Conservation (phyloP, 2,329 filamentous ascomycete genomes). For the Aspergillus aculeatinus region DNA sequence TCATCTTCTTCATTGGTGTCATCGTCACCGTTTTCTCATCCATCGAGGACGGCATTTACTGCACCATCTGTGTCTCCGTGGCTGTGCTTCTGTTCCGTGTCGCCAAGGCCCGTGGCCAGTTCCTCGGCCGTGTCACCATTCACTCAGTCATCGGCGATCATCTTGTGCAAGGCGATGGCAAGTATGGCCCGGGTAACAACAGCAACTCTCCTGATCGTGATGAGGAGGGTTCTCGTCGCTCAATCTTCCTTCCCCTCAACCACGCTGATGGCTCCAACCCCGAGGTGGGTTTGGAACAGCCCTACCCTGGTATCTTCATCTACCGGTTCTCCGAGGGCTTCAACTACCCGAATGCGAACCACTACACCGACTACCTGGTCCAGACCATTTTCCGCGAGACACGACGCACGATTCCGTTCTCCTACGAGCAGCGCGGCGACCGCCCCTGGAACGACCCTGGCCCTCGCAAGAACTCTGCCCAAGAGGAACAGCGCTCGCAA, state of each 20-base stretch:
- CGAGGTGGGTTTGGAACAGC: slow-evolving; percentile 71
- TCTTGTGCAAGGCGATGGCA: slow-evolving; percentile 62
- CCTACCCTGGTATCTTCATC: slow-evolving; percentile 91
- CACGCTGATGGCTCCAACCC: slow-evolving; percentile 92
- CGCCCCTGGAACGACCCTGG: slow-evolving; percentile 95
- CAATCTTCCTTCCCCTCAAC: slow-evolving; percentile 82
- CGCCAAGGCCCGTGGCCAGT: slow-evolving; percentile 76
- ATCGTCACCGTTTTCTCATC: slow-evolving; percentile 81
- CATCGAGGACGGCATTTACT: slow-evolving; percentile 92
- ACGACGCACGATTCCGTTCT: slow-evolving; percentile 69
- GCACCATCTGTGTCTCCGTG: slow-evolving; percentile 73
- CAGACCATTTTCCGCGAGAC: slow-evolving; percentile 68
- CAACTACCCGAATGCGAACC: slow-evolving; percentile 91
- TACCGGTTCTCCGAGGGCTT: slow-evolving; percentile 94
- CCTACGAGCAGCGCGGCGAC: slow-evolving; percentile 68
- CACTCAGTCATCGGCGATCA: slow-evolving; percentile 81
- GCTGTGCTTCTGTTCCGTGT: slow-evolving; percentile 80
- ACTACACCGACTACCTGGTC: slow-evolving; percentile 78
- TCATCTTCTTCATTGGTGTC: slow-evolving; percentile 93
- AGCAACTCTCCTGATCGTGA: slow-evolving; percentile 33
- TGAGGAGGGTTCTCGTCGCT: slow-evolving; percentile 59
- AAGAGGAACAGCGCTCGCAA: slow-evolving; percentile 47
- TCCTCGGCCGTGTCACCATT: slow-evolving; percentile 79
- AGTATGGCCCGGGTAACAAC: slow-evolving; percentile 56
- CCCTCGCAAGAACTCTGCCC: slow-evolving; percentile 57